These are phyloP conservation scores for Mariannaea elegans DNA, from an alignment of 2,329 filamentous ascomycete genomes.

Conservation along the genomic window DNA sequence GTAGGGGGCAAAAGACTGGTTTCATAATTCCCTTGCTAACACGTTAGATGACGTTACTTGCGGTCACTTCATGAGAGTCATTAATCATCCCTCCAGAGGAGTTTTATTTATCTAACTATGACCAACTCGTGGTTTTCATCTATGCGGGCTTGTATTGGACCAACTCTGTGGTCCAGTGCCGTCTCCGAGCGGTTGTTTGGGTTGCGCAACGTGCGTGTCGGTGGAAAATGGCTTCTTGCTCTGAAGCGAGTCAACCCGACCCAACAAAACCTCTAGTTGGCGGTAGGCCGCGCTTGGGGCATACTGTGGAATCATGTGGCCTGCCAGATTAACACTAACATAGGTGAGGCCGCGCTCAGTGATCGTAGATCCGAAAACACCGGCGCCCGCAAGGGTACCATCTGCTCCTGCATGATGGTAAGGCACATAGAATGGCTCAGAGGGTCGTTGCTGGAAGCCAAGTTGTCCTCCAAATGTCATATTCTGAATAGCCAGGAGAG, in stretches of 20 bases:
- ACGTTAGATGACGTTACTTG: no score
- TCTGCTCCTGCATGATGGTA: slow-evolving; percentile 56
- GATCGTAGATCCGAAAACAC: slow-evolving; percentile 74
- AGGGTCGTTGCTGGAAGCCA: slow-evolving; percentile 71
- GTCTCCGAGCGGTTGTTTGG: no score
- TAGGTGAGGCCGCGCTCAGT: slow-evolving; percentile 81
- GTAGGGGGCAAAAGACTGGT: no score
- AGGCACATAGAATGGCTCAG: slow-evolving; percentile 63
- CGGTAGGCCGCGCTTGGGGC: slow-evolving; percentile 74
- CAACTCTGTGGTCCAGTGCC: no score
- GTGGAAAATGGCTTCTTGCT: no score
- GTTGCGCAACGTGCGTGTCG: no score
- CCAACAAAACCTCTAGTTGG: slow-evolving; percentile 79
- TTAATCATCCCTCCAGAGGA: no score
- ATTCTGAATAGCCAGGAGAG: slow-evolving; percentile 78
- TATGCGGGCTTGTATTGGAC: no score
- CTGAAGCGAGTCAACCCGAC: slow-evolving; percentile 71
- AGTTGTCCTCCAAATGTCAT: slow-evolving; percentile 80
- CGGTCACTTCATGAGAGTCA: no score
- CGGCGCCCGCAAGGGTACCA: slow-evolving; percentile 61
- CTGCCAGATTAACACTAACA: slow-evolving; percentile 68
- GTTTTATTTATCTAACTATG: no score
- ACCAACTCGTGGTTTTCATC: no score
- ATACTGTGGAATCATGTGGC: slow-evolving; percentile 77
- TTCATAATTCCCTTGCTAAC: no score